Base-by-base conservation (phyloP, 352 stramenopile species). In the Pythium sp. region DNA sequence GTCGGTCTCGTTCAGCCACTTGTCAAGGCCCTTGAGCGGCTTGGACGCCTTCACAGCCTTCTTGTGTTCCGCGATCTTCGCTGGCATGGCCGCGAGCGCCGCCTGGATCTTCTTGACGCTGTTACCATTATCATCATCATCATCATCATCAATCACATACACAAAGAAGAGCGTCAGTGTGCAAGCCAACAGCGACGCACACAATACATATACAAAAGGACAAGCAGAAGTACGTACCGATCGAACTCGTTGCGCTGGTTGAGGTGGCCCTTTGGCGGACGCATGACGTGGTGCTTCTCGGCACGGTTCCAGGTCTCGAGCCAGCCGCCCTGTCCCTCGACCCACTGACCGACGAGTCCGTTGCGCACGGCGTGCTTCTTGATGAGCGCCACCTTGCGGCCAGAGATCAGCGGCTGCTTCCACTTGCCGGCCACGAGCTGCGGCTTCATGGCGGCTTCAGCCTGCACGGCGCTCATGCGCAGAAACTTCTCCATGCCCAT, bases 251-350 rank as follows among this genome's bases (percentile, higher is more conserved):
- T 90, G 69, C 87, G 86, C 76, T 95, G 71, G 74, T 91, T 79
- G 51, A 89, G 77, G 67, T 91, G 82, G 64, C 87, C 87, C 76
- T 94, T 94, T 60, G 88, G 83, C 38, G 86, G 77, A 20, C 86
- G 84, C 86, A 95, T 93, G 24, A 95, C 87, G 67, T 88, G 82
- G 79, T 95, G 87, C 80, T 95, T 93, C 76, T 93, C 79, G 51
- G 79, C 72, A 55, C 76, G 72, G 73, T 92, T 79, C 87, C 87
- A 95, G 0, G 72, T 81, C 67, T 89, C 80, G 51, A 94, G 79
- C 87, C 87, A 95, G 58, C 87, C 87, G 69, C 87, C 87, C 68
- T 93, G 79, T 65, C 87, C 87, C 46, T 85, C 75, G 58, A 91
- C 82, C 87, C 87, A 95, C 74, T 82, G 71, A 15, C 87, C 87